Conservation (phyloP, 768 basidiomycete genomes). For the Phanerochaete carnosa region DNA sequence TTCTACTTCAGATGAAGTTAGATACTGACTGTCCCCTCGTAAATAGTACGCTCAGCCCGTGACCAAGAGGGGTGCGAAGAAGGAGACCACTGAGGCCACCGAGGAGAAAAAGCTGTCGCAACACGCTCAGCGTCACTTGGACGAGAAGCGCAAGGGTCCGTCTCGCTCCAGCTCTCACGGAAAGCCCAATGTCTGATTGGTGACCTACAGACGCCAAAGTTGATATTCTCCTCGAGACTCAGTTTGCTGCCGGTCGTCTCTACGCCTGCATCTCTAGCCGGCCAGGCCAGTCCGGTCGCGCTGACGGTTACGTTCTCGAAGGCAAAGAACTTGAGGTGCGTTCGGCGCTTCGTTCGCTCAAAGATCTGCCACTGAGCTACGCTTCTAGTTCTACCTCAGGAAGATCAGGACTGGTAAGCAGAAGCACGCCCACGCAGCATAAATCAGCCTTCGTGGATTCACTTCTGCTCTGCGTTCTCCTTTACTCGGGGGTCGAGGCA, state of each 20-base stretch:
- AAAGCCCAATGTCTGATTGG: conserved; percentile 1
- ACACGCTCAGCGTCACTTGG: conserved; percentile 83
- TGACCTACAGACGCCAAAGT: conserved; percentile 73
- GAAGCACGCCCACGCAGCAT: conserved; percentile 75
- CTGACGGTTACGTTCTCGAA: conserved; percentile 97
- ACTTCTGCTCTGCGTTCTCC: background rate
- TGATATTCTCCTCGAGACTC: conserved; percentile 83
- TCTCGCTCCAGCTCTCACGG: background rate
- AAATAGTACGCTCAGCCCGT: conserved; percentile 90
- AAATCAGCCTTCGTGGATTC: conserved; percentile 12
- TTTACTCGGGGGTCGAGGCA: conserved; percentile 10
- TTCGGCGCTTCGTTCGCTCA: conserved; percentile 2
- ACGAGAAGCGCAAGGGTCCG: conserved; percentile 88
- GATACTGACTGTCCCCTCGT: background rate
- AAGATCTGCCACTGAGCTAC: conserved; percentile 19
- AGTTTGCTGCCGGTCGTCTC: conserved; percentile 93
- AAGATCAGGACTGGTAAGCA: conserved; percentile 92
- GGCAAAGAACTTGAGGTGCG: conserved; percentile 96
- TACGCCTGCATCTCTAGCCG: conserved; percentile 92
- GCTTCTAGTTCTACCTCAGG: conserved; percentile 83
- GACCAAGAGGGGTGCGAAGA: conserved; percentile 82
- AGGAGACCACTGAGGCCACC: conserved; percentile 52
- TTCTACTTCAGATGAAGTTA: background rate
- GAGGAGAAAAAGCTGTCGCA: conserved; percentile 79
- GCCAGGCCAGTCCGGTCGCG: conserved; percentile 95